phyloP scores from a whole-genome alignment of 2,329 filamentous ascomycete genomes.

The Cordyceps javanica region DNA sequence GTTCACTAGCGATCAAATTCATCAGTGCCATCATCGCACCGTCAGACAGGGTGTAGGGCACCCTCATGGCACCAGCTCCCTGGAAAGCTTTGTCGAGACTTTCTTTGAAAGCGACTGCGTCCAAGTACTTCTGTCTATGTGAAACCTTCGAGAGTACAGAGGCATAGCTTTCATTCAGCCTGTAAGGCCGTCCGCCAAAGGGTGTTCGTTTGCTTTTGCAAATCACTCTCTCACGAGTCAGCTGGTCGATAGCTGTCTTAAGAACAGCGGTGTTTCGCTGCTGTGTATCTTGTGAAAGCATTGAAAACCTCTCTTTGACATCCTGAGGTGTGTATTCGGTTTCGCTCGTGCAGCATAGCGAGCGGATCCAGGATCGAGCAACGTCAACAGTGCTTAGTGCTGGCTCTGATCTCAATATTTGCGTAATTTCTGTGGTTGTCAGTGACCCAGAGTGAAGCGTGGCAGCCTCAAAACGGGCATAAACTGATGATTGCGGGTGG shows the following conservation, averaged over 20 bases:
- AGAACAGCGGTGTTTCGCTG: conserved; percentile 38
- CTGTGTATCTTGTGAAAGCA: conserved; percentile 36
- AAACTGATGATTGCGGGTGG: conserved; percentile 46
- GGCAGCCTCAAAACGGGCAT: conserved; percentile 49
- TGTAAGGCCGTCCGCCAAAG: conserved; percentile 54
- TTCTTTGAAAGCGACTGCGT: conserved; percentile 55
- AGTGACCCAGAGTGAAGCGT: conserved; percentile 43
- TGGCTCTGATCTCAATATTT: neutral
- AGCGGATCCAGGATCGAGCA: conserved; percentile 54
- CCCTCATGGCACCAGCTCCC: conserved; percentile 31
- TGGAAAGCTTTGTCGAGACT: conserved; percentile 51
- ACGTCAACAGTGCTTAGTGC: conserved; percentile 30
- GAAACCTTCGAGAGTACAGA: conserved; percentile 51
- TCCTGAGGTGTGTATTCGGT: conserved; percentile 41
- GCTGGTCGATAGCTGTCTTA: conserved; percentile 40
- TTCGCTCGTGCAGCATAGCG: conserved; percentile 49
- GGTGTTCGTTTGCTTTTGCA: conserved; percentile 54
- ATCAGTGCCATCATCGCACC: conserved; percentile 61
- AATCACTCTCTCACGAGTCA: conserved; percentile 48
- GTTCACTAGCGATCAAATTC: conserved; percentile 56
- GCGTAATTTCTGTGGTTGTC: conserved; percentile 14
- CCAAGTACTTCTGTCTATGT: conserved; percentile 46
- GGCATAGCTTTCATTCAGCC: conserved; percentile 54
- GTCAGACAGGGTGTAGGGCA: conserved; percentile 55
- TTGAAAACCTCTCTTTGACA: conserved; percentile 46